phyloP scores from a whole-genome alignment of 805 yeast genomes.

The Pichia gijzeniarum region DNA sequence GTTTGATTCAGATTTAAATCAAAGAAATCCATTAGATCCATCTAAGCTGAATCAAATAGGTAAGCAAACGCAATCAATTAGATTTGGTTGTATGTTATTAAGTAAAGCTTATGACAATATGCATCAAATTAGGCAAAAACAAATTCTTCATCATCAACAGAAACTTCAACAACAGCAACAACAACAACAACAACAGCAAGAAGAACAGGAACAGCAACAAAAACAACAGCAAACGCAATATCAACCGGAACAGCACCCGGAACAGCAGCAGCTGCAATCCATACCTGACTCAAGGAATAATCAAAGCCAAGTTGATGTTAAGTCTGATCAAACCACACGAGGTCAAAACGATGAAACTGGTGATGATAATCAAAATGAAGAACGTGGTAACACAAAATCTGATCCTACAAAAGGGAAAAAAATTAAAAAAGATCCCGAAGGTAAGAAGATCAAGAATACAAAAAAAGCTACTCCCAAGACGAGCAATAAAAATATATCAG shows the following conservation, averaged over 20 bases:
- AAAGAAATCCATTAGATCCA: conserved; percentile 64
- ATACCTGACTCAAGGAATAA: background rate
- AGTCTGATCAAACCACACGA: background rate
- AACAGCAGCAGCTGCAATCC: background rate
- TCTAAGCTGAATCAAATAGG: conserved; percentile 75
- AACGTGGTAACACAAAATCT: background rate
- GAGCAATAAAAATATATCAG: conserved; percentile 2
- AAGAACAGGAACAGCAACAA: background rate
- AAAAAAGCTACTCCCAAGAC: conserved; percentile 6
- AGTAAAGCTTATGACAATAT: conserved; percentile 83
- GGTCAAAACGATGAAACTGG: background rate
- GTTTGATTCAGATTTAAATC: conserved; percentile 40
- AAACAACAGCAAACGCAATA: background rate
- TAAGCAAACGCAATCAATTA: conserved; percentile 78
- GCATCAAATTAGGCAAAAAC: conserved; percentile 63
- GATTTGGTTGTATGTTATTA: conserved; percentile 87
- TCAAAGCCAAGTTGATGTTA: background rate
- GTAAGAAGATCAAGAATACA: background rate
- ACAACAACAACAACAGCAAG: conserved; percentile 28
- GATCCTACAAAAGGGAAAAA: conserved; percentile 7
- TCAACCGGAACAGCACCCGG: background rate
- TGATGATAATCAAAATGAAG: background rate
- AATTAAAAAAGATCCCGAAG: conserved; percentile 6
- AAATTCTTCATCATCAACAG: conserved; percentile 38
- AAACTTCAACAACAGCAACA: conserved; percentile 32